These are phyloP conservation scores for Exophiala spinifera DNA, from an alignment of 2,329 filamentous ascomycete species.

Conservation along the genomic window DNA sequence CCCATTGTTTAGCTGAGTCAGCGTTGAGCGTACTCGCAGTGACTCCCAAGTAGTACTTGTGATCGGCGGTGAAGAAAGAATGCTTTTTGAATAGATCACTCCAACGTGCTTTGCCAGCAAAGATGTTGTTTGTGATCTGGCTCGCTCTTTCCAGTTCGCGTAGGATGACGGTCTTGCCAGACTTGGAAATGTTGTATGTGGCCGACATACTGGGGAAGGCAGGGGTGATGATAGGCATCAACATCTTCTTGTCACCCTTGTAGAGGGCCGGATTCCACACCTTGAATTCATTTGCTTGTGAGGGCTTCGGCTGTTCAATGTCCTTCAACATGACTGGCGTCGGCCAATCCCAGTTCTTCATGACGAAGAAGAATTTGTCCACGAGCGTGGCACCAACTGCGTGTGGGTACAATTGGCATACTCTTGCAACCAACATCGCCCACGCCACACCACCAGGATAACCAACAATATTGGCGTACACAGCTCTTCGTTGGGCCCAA, in stretches of 20 bases:
- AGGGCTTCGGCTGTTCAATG: constrained; percentile 76
- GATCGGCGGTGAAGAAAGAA: constrained; percentile 86
- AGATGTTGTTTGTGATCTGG: constrained; percentile 75
- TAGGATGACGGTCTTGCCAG: constrained; percentile 79
- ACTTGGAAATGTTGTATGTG: constrained; percentile 87
- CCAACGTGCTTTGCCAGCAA: constrained; percentile 74
- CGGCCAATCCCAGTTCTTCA: constrained; percentile 90
- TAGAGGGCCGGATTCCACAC: constrained; percentile 93
- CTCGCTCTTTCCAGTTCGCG: constrained; percentile 76
- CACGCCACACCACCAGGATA: constrained; percentile 96
- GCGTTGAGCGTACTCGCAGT: constrained; percentile 78
- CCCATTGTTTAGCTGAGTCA: constrained; percentile 82
- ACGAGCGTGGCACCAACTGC: constrained; percentile 86
- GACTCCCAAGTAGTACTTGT: constrained; percentile 93
- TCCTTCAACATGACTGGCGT: constrained; percentile 86
- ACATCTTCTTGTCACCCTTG: constrained; percentile 73
- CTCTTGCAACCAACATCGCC: constrained; percentile 94
- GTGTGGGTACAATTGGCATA: constrained; percentile 94
- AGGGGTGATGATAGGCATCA: constrained; percentile 98
- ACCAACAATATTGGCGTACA: constrained; percentile 94
- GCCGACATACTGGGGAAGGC: constrained; percentile 98
- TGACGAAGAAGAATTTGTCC: constrained; percentile 89
- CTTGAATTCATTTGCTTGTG: constrained; percentile 45
- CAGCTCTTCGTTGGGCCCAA: constrained; percentile 86
- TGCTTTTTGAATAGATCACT: constrained; percentile 85